Evolutionary conservation across 1,284 basidiomycete species (phyloP).

Genomic region (Moesziomyces sp.): DNA sequence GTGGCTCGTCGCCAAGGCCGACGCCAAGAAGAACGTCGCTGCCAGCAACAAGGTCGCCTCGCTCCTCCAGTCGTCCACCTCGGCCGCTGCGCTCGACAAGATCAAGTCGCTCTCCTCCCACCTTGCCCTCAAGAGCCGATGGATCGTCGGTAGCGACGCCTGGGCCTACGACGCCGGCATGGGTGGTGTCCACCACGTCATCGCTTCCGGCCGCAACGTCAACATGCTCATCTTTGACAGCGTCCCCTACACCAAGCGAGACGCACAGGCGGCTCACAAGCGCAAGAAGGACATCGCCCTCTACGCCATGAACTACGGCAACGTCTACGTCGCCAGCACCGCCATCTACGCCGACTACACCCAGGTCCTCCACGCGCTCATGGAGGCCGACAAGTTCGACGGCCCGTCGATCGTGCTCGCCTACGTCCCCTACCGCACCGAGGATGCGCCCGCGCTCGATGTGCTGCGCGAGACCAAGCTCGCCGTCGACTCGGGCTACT

Average conservation of each 20-base stretch:
- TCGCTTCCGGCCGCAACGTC: conserved; percentile 88
- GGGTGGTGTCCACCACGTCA: conserved; percentile 94
- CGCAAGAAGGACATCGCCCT: conserved; percentile 68
- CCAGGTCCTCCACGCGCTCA: conserved; percentile 89
- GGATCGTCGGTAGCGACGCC: conserved; percentile 97
- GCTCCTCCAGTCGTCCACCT: conserved; percentile 74
- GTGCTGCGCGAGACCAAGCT: conserved; percentile 96
- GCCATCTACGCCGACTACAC: conserved; percentile 96
- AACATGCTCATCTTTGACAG: conserved; percentile 97
- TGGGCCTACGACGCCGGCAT: conserved; percentile 97
- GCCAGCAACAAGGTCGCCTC: conserved; percentile 45
- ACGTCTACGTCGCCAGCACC: conserved; percentile 93
- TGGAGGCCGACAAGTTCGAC: conserved; percentile 88
- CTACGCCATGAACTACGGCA: conserved; percentile 98
- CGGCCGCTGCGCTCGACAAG: conserved; percentile 53
- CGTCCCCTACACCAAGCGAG: conserved; percentile 81
- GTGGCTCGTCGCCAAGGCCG: conserved; percentile 52
- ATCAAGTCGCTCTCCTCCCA: conserved; percentile 54
- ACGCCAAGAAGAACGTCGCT: conserved; percentile 49
- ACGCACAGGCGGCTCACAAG: conserved; percentile 62
- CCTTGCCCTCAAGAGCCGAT: conserved; percentile 71
- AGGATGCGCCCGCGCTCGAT: conserved; percentile 80
- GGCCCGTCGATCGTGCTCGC: conserved; percentile 94
- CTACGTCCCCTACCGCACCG: conserved; percentile 86
- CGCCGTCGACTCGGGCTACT: conserved; percentile 94